A percentile compares a stretch with the other conserved stretches of the same genome.
These are phyloP conservation scores for Pisolithus orientalis DNA, from an alignment of 768 basidiomycete species.

Conservation along the genomic window DNA sequence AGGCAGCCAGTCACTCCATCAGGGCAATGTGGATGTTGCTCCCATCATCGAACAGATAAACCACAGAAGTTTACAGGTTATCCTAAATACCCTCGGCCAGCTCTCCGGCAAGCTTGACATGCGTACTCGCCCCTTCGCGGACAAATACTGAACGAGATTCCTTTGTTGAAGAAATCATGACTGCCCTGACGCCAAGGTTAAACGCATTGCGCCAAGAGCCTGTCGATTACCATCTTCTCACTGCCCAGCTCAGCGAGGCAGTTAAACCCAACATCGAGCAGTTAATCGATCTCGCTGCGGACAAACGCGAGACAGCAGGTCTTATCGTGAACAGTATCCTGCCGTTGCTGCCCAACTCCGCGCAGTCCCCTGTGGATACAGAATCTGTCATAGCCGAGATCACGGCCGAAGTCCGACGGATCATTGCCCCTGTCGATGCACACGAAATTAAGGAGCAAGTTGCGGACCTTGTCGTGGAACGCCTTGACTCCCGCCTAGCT, in stretches of 20 bases:
- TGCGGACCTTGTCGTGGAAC: slow-evolving; percentile 81
- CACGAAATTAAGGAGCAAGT: slow-evolving; percentile 89
- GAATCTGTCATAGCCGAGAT: slow-evolving; percentile 54
- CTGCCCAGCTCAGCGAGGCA: slow-evolving; percentile 69
- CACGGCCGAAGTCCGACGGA: slow-evolving; percentile 61
- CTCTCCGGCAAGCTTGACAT: slow-evolving; percentile 28
- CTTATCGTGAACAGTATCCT: slow-evolving; percentile 70
- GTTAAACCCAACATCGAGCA: slow-evolving; percentile 88
- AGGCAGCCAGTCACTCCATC: slow-evolving; percentile 6
- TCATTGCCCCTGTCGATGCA: slow-evolving; percentile 72
- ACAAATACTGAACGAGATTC: slow-evolving; percentile 48
- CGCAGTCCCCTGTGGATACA: slow-evolving; percentile 40
- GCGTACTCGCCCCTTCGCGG: slow-evolving; percentile 26
- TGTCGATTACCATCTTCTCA: slow-evolving; percentile 75
- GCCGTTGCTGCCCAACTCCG: slow-evolving; percentile 51
- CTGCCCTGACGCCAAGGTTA: slow-evolving; percentile 55
- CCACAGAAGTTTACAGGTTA: slow-evolving; percentile 49
- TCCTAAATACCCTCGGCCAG: slow-evolving; percentile 54
- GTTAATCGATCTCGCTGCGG: slow-evolving; percentile 82
- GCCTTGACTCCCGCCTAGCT: slow-evolving; percentile 73
- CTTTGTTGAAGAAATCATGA: slow-evolving; percentile 55
- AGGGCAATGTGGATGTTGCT: slow-evolving; percentile 28
- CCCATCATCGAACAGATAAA: slow-evolving; percentile 54
- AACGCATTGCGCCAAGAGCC: slow-evolving; percentile 54
- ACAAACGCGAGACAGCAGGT: slow-evolving; percentile 81